phyloP scores from a whole-genome alignment of 768 basidiomycete genomes.

The Daedalea quercina region DNA sequence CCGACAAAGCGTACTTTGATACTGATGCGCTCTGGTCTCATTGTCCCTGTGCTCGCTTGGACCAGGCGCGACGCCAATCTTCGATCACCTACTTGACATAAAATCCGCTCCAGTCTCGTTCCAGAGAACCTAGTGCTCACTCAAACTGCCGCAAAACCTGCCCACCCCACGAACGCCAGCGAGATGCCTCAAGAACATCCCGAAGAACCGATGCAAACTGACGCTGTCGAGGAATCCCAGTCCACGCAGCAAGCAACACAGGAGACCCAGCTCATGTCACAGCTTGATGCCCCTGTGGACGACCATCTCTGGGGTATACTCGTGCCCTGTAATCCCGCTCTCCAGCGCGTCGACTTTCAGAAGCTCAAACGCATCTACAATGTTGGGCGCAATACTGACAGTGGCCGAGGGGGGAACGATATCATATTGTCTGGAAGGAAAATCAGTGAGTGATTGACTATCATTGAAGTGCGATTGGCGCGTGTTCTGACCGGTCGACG shows the following conservation, averaged over 20 bases:
- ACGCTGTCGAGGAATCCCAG: slow-evolving; percentile 24
- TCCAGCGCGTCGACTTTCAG: slow-evolving; percentile 57
- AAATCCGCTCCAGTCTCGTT: no score
- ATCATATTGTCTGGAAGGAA: slow-evolving; percentile 62
- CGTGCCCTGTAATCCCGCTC: slow-evolving; percentile 48
- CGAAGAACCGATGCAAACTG: slow-evolving; percentile 13
- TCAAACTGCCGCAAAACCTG: neutral
- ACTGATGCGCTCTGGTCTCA: no score
- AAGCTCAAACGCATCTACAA: slow-evolving; percentile 41
- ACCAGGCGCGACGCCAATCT: no score
- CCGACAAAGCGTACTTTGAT: no score
- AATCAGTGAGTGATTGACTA: slow-evolving; percentile 50
- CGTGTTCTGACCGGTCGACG: slow-evolving; percentile 14
- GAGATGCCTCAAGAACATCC: neutral
- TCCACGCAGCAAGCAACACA: slow-evolving; percentile 35
- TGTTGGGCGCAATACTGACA: slow-evolving; percentile 44
- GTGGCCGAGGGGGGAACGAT: slow-evolving; percentile 29
- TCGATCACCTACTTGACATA: no score
- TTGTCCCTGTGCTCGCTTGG: no score
- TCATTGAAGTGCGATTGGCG: neutral
- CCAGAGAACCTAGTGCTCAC: neutral
- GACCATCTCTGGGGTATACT: slow-evolving; percentile 63
- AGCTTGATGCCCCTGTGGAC: slow-evolving; percentile 22
- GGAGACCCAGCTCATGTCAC: slow-evolving; percentile 34
- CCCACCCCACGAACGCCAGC: neutral